phyloP scores from a whole-genome alignment of 257 asterid species.

The Solanum ahanhuiri region DNA sequence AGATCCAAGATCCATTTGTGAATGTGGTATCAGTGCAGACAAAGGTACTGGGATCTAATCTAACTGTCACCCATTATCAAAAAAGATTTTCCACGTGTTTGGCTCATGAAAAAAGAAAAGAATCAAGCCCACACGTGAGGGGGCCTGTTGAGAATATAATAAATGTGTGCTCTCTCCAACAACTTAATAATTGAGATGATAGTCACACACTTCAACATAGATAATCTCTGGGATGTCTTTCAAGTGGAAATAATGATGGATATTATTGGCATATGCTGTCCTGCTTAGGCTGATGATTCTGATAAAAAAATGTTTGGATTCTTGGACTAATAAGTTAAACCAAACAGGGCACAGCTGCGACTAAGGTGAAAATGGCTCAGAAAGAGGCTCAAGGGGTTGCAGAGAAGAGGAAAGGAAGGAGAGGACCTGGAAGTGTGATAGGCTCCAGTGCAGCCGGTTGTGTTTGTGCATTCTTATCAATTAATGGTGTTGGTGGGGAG shows the following conservation, averaged over 20 bases:
- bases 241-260: neutral
- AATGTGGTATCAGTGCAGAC: neutral
- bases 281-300: neutral
- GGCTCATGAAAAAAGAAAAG: neutral
- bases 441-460: slow-evolving; percentile 98
- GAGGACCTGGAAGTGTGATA: slow-evolving; percentile 94
- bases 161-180: neutral
- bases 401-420: slow-evolving; percentile 88
- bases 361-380: slow-evolving; percentile 94
- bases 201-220: neutral
- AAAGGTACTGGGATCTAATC: neutral
- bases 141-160: neutral
- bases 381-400: slow-evolving; percentile 97
- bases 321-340: slow-evolving; percentile 5
- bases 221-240: neutral
- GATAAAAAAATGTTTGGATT: neutral
- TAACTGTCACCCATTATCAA: neutral
- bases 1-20: neutral
- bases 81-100: neutral
- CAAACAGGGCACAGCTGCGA: slow-evolving; percentile 80
- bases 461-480: slow-evolving; percentile 69
- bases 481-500: slow-evolving; percentile 60
- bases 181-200: neutral
- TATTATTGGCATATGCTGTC: neutral
- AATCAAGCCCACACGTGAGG: neutral